A percentile compares a stretch with the other conserved stretches of the same genome.
phyloP scores from a whole-genome alignment of 805 yeast species.

The Candida maris region DNA sequence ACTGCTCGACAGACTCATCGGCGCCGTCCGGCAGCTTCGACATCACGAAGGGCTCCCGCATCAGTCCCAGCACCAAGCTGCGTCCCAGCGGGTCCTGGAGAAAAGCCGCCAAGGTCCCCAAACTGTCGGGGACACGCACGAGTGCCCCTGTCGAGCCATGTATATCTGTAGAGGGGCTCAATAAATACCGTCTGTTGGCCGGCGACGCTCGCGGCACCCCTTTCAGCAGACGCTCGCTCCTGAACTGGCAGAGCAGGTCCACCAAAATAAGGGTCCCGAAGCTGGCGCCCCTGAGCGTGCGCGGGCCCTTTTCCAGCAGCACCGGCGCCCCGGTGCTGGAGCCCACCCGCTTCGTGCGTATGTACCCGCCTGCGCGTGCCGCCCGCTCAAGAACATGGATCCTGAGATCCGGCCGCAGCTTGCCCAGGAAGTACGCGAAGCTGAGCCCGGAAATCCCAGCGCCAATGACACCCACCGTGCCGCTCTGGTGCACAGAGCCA shows the following conservation, averaged over 20 bases:
- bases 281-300: conserved; percentile 81
- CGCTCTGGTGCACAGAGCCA: too few species aligned
- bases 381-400: conserved; percentile 61
- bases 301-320: conserved; percentile 79
- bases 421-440: conserved; percentile 62
- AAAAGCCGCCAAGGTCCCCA: conserved; percentile 30
- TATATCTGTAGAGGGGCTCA: conserved; percentile 32
- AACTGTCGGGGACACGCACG: conserved; percentile 49
- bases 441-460: conserved; percentile 86
- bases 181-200: conserved; percentile 71
- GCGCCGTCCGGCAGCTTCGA: conserved; percentile 22
- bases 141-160: conserved; percentile 36
- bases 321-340: conserved; percentile 27
- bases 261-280: conserved; percentile 70
- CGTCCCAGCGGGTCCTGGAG: conserved; percentile 21
- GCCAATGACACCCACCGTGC: conserved; percentile 70
- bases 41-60: conserved; percentile 48
- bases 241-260: conserved; percentile 53
- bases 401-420: conserved; percentile 71
- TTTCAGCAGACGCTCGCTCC: conserved; percentile 45
- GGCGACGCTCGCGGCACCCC: conserved; percentile 55
- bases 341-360: conserved; percentile 45
- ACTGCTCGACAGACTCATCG: conserved; percentile 73
- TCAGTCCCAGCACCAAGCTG: conserved; percentile 38
- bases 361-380: conserved; percentile 73